phyloP scores from a whole-genome alignment of 345 rosid species.

The Luvunga scandens region DNA sequence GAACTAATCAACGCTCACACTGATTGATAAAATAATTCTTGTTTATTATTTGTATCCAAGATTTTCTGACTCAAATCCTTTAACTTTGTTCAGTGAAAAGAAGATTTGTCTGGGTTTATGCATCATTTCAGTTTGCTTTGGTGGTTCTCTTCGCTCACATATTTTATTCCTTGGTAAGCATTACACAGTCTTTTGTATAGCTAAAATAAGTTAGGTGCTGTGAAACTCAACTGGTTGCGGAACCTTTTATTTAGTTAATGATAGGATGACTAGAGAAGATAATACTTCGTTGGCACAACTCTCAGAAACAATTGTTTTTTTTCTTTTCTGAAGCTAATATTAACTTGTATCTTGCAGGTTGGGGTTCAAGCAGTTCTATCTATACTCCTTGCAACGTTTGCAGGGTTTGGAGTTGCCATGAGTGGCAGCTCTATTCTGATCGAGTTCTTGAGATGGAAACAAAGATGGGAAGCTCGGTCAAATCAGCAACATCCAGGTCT shows the following conservation, averaged over 20 bases:
- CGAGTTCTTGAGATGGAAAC: slow-evolving; percentile 76
- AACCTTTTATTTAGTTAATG: background rate
- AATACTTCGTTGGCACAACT: background rate
- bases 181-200: background rate
- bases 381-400: slow-evolving; percentile 70
- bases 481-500: slow-evolving; percentile 30
- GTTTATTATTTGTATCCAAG: background rate
- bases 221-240: background rate
- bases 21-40: background rate
- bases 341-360: slow-evolving; percentile 39
- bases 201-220: background rate
- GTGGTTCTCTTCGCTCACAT: slow-evolving; percentile 85
- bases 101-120: slow-evolving; percentile 87
- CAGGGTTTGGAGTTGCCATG: slow-evolving; percentile 84
- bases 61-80: slow-evolving; percentile 16
- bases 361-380: slow-evolving; percentile 68
- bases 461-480: slow-evolving; percentile 42
- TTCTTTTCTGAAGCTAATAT: background rate
- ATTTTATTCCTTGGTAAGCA: slow-evolving; percentile 77
- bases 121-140: slow-evolving; percentile 74
- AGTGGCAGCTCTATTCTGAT: slow-evolving; percentile 75
- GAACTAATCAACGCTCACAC: background rate
- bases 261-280: background rate
- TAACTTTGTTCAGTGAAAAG: slow-evolving; percentile 54
- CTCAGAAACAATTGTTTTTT: background rate